phyloP scores from a whole-genome alignment of 495 filamentous ascomycete species.

The Monascus purpureus region DNA sequence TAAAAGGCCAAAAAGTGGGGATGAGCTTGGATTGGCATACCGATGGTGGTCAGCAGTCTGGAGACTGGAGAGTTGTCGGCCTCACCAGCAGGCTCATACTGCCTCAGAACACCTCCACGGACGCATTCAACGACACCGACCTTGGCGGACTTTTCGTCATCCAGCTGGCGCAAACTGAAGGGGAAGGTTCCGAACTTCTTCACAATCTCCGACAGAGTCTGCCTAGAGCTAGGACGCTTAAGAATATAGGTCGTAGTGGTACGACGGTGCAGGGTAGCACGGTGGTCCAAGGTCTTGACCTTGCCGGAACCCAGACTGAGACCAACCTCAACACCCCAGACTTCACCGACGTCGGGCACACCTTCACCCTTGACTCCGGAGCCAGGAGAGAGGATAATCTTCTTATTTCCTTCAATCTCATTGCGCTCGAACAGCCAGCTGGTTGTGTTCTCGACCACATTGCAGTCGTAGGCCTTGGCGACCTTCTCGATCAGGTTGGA shows the following conservation, averaged over 20 bases:
- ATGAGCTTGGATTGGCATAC: constrained; percentile 37
- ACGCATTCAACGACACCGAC: constrained; percentile 93
- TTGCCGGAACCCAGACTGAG: constrained; percentile 85
- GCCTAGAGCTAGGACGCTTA: constrained; percentile 82
- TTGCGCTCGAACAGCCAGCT: constrained; percentile 91
- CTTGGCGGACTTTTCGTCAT: constrained; percentile 93
- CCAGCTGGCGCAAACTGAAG: constrained; percentile 92
- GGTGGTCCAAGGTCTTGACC: constrained; percentile 76
- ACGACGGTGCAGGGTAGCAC: constrained; percentile 82
- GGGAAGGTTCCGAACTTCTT: constrained; percentile 97
- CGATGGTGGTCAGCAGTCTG: constrained; percentile 77
- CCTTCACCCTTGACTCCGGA: constrained; percentile 85
- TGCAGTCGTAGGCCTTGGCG: constrained; percentile 79
- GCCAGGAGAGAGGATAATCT: constrained; percentile 83
- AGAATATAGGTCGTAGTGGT: constrained; percentile 80
- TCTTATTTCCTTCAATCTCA: constrained; percentile 96
- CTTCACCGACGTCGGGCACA: constrained; percentile 77
- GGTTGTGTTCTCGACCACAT: constrained; percentile 91
- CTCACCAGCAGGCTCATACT: constrained; percentile 91
- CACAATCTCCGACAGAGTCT: constrained; percentile 80
- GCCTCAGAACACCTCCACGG: constrained; percentile 73
- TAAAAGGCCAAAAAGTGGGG: constrained; percentile 3
- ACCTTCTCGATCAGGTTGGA: constrained; percentile 81
- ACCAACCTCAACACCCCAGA: constrained; percentile 95
- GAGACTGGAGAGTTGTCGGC: constrained; percentile 74